These are phyloP conservation scores for Ustilago bromivora DNA, from an alignment of 1,284 basidiomycete species.

Conservation along the genomic window DNA sequence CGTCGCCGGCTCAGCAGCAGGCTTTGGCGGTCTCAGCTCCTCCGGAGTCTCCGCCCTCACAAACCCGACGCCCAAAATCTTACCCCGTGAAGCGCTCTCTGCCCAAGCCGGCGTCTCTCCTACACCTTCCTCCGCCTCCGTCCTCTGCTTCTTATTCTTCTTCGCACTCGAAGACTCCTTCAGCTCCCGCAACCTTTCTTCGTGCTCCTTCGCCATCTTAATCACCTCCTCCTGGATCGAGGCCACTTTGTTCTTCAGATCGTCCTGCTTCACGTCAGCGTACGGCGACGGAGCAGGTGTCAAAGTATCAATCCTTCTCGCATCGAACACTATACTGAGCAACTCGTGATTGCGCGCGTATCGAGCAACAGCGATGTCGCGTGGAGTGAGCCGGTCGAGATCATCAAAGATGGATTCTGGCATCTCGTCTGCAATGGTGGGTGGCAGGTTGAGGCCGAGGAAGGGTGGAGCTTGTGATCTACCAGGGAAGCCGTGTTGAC, in stretches of 20 bases:
- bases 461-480: slow-evolving; percentile 27
- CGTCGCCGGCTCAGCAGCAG: not conserved
- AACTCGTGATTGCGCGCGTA: slow-evolving; percentile 67
- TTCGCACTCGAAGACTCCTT: slow-evolving; percentile 8
- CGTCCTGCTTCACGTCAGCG: slow-evolving; percentile 31
- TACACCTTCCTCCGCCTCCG: slow-evolving; percentile 13
- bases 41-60: slow-evolving; percentile 55
- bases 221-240: slow-evolving; percentile 34
- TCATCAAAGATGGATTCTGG: slow-evolving; percentile 59
- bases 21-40: slow-evolving; percentile 35
- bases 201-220: slow-evolving; percentile 26
- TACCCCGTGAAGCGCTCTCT: slow-evolving; percentile 42
- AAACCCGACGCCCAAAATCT: slow-evolving; percentile 59
- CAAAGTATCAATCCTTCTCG: slow-evolving; percentile 60
- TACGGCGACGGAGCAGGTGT: slow-evolving; percentile 59
- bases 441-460: slow-evolving; percentile 45
- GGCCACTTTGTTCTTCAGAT: slow-evolving; percentile 40
- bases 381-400: slow-evolving; percentile 59
- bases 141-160: not conserved
- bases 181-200: slow-evolving; percentile 25
- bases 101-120: slow-evolving; percentile 38
- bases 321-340: slow-evolving; percentile 63
- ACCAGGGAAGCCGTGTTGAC: slow-evolving; percentile 13
- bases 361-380: slow-evolving; percentile 63
- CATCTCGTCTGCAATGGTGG: slow-evolving; percentile 49